Base-by-base conservation (phyloP, 305 asterid genomes). In the Solanum aculeatissimum region DNA sequence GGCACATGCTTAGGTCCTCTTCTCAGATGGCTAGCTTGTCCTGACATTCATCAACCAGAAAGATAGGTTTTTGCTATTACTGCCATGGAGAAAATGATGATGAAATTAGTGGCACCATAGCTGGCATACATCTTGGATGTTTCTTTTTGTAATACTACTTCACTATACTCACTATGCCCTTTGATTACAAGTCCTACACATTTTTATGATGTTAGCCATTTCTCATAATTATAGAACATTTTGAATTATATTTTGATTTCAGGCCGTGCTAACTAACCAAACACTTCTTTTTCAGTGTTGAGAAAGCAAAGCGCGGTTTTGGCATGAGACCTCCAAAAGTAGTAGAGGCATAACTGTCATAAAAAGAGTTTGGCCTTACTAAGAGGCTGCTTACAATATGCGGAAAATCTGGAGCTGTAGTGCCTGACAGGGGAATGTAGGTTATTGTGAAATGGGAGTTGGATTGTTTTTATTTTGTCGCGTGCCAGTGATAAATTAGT, bases 281-380 rank as follows among this genome's bases (percentile, higher is more conserved):
- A 75, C 25, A 74, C 63, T 82, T 62, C 38, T 63, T 55, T 69
- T 58, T 84, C 94, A 96, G 99, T 8, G 92, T 96, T 91, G 98
- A 96, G 97, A 93, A 85, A 87, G 84, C 87, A 87, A 95, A 91
- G 89, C 98, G 87, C 55, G 99, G 99, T 40, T 94, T 93, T 54
- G 99, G 99, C 84, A 96, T 96, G 98, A 93, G 85, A 84, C 88
- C 86, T 85, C 95, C 97, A 32, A 92, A 86, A 70, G 88, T 84
- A 66, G 91, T 84, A 66, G 91, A 84, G 81, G 88, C 88, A n/a
- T 89, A 83, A 88, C 27, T 83, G 15, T 71, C 82, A 78, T 19
- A 18, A 77, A 77, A 27, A 77, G 82, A 29, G 66, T 29, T 51
- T 77, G 49, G 49, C 47, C 63, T 27, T 75, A 0, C 60, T 9